These are phyloP conservation scores for Neonectria punicea DNA, from an alignment of 2,329 filamentous ascomycete species.

Conservation along the genomic window DNA sequence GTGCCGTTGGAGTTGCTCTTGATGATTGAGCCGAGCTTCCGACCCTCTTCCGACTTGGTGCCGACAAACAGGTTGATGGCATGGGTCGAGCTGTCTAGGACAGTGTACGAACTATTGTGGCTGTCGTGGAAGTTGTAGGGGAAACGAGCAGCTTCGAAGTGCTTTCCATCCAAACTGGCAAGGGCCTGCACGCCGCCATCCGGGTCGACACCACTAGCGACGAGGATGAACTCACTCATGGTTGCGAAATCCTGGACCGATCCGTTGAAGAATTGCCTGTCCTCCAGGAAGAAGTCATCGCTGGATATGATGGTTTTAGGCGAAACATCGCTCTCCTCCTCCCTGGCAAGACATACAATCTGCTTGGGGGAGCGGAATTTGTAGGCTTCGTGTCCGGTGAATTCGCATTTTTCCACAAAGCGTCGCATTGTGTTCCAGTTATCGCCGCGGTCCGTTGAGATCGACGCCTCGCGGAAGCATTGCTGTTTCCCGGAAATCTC, in stretches of 20 bases:
- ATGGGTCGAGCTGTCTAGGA: constrained; percentile 94
- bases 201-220: constrained; percentile 73
- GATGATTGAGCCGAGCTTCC: constrained; percentile 85
- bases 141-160: constrained; percentile 86
- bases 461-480: constrained; percentile 80
- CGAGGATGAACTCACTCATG: constrained; percentile 96
- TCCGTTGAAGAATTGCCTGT: constrained; percentile 63
- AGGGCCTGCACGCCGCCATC: constrained; percentile 77
- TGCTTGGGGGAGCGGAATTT: constrained; percentile 63
- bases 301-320: constrained; percentile 79
- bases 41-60: constrained; percentile 71
- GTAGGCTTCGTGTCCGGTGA: constrained; percentile 75
- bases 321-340: constrained; percentile 69
- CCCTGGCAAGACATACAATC: constrained; percentile 66
- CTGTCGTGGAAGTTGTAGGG: constrained; percentile 84
- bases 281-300: constrained; percentile 78
- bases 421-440: constrained; percentile 80
- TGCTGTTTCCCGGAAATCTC: constrained; percentile 56
- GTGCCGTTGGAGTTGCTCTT: constrained; percentile 99
- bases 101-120: constrained; percentile 86
- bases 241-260: constrained; percentile 85
- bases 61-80: constrained; percentile 94
- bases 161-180: constrained; percentile 84
- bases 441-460: constrained; percentile 82
- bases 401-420: constrained; percentile 85